Evolutionary conservation across 257 asterid species (phyloP).

Genomic region (Ophiorrhiza pumila): DNA sequence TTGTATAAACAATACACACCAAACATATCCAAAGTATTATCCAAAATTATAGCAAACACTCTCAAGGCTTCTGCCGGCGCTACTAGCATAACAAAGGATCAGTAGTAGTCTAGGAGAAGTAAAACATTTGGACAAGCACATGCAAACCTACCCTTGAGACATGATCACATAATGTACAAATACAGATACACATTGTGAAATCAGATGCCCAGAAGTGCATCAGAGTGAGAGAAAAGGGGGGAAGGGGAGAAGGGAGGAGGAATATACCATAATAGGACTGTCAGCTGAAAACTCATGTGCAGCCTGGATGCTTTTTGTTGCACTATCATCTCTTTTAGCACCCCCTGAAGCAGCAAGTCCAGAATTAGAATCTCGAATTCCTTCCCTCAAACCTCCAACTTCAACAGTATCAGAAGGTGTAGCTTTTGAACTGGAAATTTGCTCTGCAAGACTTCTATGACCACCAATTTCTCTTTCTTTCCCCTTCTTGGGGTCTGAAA

Average conservation of each 20-base stretch:
- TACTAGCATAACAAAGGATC: too few relatives aligned
- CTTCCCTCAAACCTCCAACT: conserved; percentile 38
- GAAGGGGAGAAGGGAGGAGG: conserved; percentile 2
- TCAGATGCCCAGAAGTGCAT: background rate
- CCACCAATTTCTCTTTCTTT: conserved; percentile 33
- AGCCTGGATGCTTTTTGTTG: conserved; percentile 37
- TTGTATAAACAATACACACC: background rate
- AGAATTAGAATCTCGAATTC: conserved; percentile 32
- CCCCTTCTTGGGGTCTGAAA: conserved; percentile 38
- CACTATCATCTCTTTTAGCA: conserved; percentile 39
- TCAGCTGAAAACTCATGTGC: conserved; percentile 63
- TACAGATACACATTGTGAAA: background rate
- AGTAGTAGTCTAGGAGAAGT: too few relatives aligned
- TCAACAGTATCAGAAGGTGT: conserved; percentile 37
- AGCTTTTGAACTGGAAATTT: conserved; percentile 22
- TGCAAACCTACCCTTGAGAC: background rate
- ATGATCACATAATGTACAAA: background rate
- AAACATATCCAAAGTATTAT: background rate
- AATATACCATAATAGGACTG: conserved; percentile 47
- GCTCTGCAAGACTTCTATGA: conserved; percentile 4
- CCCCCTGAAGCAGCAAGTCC: conserved; percentile 25
- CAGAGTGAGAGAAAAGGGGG: background rate
- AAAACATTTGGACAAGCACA: too few relatives aligned
- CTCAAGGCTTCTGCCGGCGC: background rate
- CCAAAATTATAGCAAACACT: background rate